phyloP scores from a whole-genome alignment of 2,329 filamentous ascomycete genomes.

The Fonsecaea pedrosoi region DNA sequence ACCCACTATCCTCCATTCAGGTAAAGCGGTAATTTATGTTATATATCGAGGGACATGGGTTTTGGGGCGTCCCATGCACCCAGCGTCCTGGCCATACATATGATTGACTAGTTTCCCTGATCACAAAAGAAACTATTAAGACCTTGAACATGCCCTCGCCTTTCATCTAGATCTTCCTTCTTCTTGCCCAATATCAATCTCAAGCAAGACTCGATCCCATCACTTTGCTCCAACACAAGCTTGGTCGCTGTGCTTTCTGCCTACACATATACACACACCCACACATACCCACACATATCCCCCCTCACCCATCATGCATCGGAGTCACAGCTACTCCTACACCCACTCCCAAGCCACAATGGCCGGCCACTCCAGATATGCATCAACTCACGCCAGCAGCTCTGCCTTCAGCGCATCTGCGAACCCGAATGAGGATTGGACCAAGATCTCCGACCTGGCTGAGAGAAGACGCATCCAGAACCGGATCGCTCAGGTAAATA shows the following conservation, averaged over 20 bases:
- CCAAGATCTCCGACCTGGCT: slow-evolving; percentile 95
- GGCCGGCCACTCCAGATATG: slow-evolving; percentile 38
- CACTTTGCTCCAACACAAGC: not conserved
- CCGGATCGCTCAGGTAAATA: slow-evolving; percentile 77
- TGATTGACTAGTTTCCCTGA: slow-evolving; percentile 29
- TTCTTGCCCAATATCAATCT: slow-evolving; percentile 19
- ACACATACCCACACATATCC: not conserved
- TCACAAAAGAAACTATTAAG: slow-evolving; percentile 31
- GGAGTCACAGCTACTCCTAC: slow-evolving; percentile 39
- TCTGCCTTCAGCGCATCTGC: slow-evolving; percentile 94
- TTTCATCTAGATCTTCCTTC: slow-evolving; percentile 16
- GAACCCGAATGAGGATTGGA: slow-evolving; percentile 98
- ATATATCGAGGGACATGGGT: slow-evolving; percentile 32
- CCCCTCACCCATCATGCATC: slow-evolving; percentile 34
- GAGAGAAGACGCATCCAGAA: slow-evolving; percentile 95
- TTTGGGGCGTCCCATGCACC: slow-evolving; percentile 33
- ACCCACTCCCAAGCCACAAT: slow-evolving; percentile 27
- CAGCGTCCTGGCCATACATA: slow-evolving; percentile 24
- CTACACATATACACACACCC: too few relatives aligned
- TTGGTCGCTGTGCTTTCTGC: not conserved
- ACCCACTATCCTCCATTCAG: slow-evolving; percentile 23
- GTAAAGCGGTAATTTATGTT: slow-evolving; percentile 32
- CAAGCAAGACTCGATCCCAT: not conserved
- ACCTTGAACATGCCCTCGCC: slow-evolving; percentile 25
- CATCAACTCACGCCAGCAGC: slow-evolving; percentile 73